phyloP scores from a whole-genome alignment of 2,329 filamentous ascomycete species.

The Ampelomyces quisqualis region DNA sequence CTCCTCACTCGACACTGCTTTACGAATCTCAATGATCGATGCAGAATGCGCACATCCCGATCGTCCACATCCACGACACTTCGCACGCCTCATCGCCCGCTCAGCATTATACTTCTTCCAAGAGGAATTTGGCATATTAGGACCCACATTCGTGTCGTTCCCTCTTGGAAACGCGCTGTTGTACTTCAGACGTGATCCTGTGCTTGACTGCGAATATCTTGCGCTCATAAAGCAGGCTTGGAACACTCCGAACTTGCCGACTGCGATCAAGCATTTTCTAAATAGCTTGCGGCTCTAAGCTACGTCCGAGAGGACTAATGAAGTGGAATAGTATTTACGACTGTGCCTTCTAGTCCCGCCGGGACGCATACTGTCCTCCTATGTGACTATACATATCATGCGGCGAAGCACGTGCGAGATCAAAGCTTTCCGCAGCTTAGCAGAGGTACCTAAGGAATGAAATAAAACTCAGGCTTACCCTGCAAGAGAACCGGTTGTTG shows the following conservation, averaged over 20 bases:
- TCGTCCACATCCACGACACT: slow-evolving; percentile 23
- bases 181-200: slow-evolving; percentile 16
- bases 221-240: slow-evolving; percentile 12
- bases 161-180: slow-evolving; percentile 24
- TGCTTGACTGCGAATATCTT: slow-evolving; percentile 18
- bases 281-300: slow-evolving; percentile 16
- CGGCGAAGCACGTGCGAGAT: too few species aligned
- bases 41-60: slow-evolving; percentile 8
- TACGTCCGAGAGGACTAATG: too few species aligned
- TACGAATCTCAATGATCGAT: slow-evolving; percentile 11
- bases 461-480: too few species aligned
- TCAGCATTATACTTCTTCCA: slow-evolving; percentile 27
- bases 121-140: slow-evolving; percentile 22
- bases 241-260: slow-evolving; percentile 20
- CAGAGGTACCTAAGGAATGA: too few species aligned
- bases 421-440: too few species aligned
- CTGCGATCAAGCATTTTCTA: slow-evolving; percentile 24
- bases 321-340: too few species aligned
- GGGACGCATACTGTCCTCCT: too few species aligned
- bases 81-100: slow-evolving; percentile 26
- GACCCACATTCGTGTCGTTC: slow-evolving; percentile 21
- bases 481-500: too few species aligned
- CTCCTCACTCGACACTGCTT: slow-evolving; percentile 17
- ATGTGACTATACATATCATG: too few species aligned
- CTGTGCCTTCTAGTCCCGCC: too few species aligned